phyloP scores from a whole-genome alignment of 352 stramenopile species.

The Globisporangium echinulatum region DNA sequence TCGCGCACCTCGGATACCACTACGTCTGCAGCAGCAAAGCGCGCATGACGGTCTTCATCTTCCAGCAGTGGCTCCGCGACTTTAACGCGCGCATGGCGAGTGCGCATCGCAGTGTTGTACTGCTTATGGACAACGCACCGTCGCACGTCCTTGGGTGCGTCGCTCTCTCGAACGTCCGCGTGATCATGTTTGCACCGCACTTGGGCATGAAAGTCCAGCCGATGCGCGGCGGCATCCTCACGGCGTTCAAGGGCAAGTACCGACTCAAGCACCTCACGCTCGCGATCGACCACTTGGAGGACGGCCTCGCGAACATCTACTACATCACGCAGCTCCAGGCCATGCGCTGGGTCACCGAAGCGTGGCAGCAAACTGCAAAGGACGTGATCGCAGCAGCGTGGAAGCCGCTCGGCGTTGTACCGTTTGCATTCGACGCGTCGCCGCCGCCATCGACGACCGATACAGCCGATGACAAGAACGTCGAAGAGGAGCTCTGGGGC shows the following conservation, averaged over 20 bases:
- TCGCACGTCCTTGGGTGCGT: slow-evolving; percentile 79
- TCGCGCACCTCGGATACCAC: slow-evolving; percentile 79
- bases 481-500: slow-evolving; percentile 82
- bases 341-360: slow-evolving; percentile 83
- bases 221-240: slow-evolving; percentile 77
- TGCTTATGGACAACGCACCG: slow-evolving; percentile 83
- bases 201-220: slow-evolving; percentile 83
- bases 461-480: slow-evolving; percentile 72
- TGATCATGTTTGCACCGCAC: slow-evolving; percentile 81
- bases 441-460: slow-evolving; percentile 21
- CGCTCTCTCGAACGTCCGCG: slow-evolving; percentile 78
- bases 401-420: slow-evolving; percentile 60
- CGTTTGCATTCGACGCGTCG: slow-evolving; percentile 57
- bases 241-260: slow-evolving; percentile 84
- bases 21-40: slow-evolving; percentile 81
- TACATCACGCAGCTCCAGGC: slow-evolving; percentile 79
- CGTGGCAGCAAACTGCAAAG: slow-evolving; percentile 73
- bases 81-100: slow-evolving; percentile 85
- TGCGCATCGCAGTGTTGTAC: slow-evolving; percentile 73
- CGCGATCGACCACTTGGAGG: slow-evolving; percentile 78
- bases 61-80: slow-evolving; percentile 83
- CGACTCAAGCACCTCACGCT: slow-evolving; percentile 80
- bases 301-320: slow-evolving; percentile 73
- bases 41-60: slow-evolving; percentile 86
- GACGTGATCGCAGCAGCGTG: slow-evolving; percentile 75